These are phyloP conservation scores for Iris pallida DNA, from an alignment of 116 monocot species.

Conservation along the genomic window DNA sequence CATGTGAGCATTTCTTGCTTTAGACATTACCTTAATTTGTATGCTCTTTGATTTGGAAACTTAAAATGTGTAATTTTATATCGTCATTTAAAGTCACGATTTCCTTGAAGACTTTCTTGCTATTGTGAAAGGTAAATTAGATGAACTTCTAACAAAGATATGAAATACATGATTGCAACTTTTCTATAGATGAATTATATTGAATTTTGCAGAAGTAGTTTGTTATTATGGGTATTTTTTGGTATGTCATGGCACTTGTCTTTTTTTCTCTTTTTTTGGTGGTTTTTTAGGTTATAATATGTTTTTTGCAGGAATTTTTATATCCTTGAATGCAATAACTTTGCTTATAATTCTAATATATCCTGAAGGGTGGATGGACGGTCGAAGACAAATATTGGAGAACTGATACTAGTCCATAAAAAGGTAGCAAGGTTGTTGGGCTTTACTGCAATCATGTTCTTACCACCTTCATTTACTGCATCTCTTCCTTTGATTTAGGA, in stretches of 20 bases:
- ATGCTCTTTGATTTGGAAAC: background rate
- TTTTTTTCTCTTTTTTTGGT: background rate
- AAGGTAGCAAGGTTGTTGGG: slow-evolving; percentile 72
- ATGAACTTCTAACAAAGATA: background rate
- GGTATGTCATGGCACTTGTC: background rate
- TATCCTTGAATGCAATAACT: background rate
- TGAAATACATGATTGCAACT: background rate
- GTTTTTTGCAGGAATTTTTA: background rate
- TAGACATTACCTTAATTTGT: background rate
- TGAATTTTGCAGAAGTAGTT: background rate
- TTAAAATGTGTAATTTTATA: no score
- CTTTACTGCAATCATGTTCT: slow-evolving; percentile 86
- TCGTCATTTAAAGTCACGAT: background rate
- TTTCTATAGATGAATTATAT: background rate
- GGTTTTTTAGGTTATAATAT: background rate
- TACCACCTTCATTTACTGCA: no score
- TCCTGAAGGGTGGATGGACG: slow-evolving; percentile 59
- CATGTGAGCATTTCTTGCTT: slow-evolving; percentile 51
- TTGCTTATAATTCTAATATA: slow-evolving; percentile 5
- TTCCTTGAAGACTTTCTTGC: background rate
- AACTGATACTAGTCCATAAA: slow-evolving; percentile 69
- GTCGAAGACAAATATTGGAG: slow-evolving; percentile 35
- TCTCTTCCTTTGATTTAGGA: no score
- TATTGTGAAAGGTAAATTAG: background rate
- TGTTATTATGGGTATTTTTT: background rate